A percentile compares a stretch with the other conserved stretches of the same genome.
These are phyloP conservation scores for Hirsutella thompsonii DNA, from an alignment of 2,329 filamentous ascomycete genomes.

Conservation along the genomic window DNA sequence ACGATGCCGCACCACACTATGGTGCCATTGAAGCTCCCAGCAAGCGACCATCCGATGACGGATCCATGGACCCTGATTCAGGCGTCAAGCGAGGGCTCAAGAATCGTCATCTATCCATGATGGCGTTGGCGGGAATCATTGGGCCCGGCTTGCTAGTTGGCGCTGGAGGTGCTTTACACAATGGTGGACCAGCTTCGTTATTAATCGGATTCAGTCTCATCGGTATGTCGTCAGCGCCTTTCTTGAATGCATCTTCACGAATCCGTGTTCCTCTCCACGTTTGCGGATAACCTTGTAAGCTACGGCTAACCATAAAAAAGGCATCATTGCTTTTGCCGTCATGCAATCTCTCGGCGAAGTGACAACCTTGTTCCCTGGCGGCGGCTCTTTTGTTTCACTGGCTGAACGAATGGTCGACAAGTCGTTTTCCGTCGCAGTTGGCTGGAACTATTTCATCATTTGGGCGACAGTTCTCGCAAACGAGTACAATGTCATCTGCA, in stretches of 20 bases:
- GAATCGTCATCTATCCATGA: conserved; percentile 54
- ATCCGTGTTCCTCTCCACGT: background rate
- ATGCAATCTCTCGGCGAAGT: conserved; percentile 67
- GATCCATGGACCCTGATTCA: conserved; percentile 43
- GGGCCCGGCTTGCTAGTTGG: conserved; percentile 63
- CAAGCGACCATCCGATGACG: conserved; percentile 17
- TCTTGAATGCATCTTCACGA: background rate
- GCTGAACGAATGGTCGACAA: conserved; percentile 60
- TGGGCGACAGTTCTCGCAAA: conserved; percentile 55
- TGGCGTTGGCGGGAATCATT: conserved; percentile 48
- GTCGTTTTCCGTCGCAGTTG: conserved; percentile 54
- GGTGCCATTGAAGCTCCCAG: conserved; percentile 4
- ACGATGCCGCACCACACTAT: conserved; percentile 8
- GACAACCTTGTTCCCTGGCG: conserved; percentile 59
- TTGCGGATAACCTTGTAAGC: background rate
- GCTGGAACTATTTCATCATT: conserved; percentile 61
- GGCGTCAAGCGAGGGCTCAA: conserved; percentile 59
- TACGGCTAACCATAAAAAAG: conserved; percentile 7
- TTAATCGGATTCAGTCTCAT: conserved; percentile 63
- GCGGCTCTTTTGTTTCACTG: conserved; percentile 58
- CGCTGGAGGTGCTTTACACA: conserved; percentile 53
- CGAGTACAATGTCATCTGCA: conserved; percentile 58
- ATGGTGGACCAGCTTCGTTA: conserved; percentile 57
- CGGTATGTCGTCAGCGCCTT: conserved; percentile 18
- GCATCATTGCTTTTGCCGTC: conserved; percentile 50